Conservation (phyloP, 2,329 filamentous ascomycete genomes). For the Aspergillus arachidicola region DNA sequence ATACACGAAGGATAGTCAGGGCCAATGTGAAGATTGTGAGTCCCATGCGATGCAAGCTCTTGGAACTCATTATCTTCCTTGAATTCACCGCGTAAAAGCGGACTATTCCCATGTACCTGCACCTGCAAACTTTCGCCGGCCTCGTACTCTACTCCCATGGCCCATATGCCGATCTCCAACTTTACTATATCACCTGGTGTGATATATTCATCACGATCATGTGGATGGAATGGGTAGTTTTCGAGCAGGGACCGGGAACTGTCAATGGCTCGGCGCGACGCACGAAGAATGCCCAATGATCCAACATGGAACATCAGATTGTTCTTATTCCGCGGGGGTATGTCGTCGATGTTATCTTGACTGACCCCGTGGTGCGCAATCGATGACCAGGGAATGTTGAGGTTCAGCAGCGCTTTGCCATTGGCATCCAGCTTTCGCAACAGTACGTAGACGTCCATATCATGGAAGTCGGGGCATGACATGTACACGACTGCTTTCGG, state of each 20-base stretch:
- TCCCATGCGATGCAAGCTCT: slow-evolving; percentile 9
- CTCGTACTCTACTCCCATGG: slow-evolving; percentile 8
- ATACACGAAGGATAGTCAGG: neutral
- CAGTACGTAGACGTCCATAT: neutral
- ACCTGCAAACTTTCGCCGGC: slow-evolving; percentile 12
- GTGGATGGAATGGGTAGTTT: neutral
- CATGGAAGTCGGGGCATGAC: slow-evolving; percentile 15
- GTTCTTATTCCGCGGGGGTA: neutral
- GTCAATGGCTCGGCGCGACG: neutral
- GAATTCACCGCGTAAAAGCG: slow-evolving; percentile 9
- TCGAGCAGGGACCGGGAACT: neutral
- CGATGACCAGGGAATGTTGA: neutral
- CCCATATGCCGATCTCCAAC: neutral
- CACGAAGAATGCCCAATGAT: neutral
- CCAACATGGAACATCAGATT: neutral
- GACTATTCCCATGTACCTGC: slow-evolving; percentile 11
- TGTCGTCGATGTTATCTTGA: neutral
- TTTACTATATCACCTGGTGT: neutral
- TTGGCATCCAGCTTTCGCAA: neutral
- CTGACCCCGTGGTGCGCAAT: neutral
- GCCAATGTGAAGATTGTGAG: neutral
- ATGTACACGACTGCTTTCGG: slow-evolving; percentile 18
- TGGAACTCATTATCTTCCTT: slow-evolving; percentile 9
- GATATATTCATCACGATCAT: neutral
- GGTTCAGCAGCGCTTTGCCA: neutral